Evolutionary conservation across 2,329 filamentous ascomycete species (phyloP).

Genomic region (Aspergillus pseudotamarii): DNA sequence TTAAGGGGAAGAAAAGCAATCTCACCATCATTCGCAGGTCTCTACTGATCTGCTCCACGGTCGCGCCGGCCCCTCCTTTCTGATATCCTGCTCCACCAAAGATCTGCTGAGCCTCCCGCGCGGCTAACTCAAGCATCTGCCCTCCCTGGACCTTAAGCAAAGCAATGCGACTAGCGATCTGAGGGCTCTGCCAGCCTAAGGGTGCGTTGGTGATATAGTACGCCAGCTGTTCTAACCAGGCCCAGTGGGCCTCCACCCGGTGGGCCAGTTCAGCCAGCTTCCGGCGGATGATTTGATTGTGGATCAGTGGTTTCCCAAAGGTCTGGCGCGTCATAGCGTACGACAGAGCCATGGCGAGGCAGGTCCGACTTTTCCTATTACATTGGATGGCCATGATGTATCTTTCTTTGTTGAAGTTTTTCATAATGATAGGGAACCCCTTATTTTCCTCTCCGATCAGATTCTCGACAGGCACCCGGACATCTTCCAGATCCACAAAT

Average conservation of each 20-base stretch:
- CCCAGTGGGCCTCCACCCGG: too few species aligned
- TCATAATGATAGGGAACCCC: constrained; percentile 74
- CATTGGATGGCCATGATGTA: too few species aligned
- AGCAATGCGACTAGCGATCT: constrained; percentile 1
- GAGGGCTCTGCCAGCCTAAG: not conserved
- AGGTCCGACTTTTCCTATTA: too few species aligned
- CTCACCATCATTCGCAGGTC: constrained; percentile 2
- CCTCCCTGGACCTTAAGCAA: constrained; percentile 8
- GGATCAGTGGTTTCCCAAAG: constrained; percentile 7
- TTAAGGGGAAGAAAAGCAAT: fast-evolving
- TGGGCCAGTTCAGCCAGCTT: not conserved
- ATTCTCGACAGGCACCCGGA: constrained; percentile 75
- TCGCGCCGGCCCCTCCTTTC: constrained; percentile 1
- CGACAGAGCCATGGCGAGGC: too few species aligned
- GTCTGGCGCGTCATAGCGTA: constrained; percentile 5
- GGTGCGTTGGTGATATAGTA: too few species aligned
- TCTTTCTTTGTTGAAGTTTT: too few species aligned
- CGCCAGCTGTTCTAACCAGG: too few species aligned
- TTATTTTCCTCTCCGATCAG: constrained; percentile 77
- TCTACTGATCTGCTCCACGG: constrained; percentile 8
- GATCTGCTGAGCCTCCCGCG: constrained; percentile 10
- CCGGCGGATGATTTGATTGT: constrained; percentile 4
- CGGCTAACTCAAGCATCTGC: constrained; percentile 3
- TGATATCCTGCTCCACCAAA: constrained; percentile 9
- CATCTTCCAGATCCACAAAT: constrained; percentile 66